Percentiles rank a stretch among this genome's conserved stretches.
phyloP scores from a whole-genome alignment of 2,329 filamentous ascomycete species.

The Diaporthe sp. region DNA sequence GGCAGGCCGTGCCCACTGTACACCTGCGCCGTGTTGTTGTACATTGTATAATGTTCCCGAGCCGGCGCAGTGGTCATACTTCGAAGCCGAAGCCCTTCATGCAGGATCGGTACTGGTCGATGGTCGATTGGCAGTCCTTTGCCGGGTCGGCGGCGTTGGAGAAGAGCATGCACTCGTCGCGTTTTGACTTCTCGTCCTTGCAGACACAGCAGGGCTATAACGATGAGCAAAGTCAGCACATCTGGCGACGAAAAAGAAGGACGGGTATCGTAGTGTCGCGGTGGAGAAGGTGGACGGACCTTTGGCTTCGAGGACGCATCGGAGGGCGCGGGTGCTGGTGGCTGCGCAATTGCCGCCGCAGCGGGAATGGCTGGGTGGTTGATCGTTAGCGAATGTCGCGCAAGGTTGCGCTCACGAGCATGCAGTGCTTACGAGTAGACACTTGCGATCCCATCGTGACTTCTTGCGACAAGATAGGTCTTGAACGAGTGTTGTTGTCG shows the following conservation, averaged over 20 bases:
- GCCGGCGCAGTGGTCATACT: conserved; percentile 56
- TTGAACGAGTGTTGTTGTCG: conserved; percentile 9
- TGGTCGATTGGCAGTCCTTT: conserved; percentile 84
- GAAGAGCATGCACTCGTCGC: conserved; percentile 99
- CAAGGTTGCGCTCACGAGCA: neutral
- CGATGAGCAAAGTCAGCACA: neutral
- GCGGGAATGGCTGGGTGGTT: conserved; percentile 36
- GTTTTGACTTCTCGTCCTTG: conserved; percentile 91
- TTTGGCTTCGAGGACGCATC: conserved; percentile 39
- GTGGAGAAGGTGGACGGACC: conserved; percentile 13
- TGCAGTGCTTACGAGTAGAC: conserved; percentile 33
- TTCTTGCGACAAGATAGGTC: conserved; percentile 1
- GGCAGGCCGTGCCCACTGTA: neutral
- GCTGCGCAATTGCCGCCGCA: conserved; percentile 7
- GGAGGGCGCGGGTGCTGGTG: conserved; percentile 16
- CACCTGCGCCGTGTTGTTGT: conserved; percentile 25
- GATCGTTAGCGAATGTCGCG: neutral
- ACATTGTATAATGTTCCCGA: conserved; percentile 31
- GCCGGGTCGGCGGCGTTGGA: conserved; percentile 86
- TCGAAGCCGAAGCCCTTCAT: conserved; percentile 96
- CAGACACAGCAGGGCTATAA: conserved; percentile 95
- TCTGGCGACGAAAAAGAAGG: too few relatives aligned
- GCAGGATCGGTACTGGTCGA: conserved; percentile 89
- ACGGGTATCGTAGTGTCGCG: neutral
- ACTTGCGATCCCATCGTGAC: conserved; percentile 36